These are phyloP conservation scores for Xylaria sp. DNA, from an alignment of 2,329 filamentous ascomycete species.

Conservation along the genomic window DNA sequence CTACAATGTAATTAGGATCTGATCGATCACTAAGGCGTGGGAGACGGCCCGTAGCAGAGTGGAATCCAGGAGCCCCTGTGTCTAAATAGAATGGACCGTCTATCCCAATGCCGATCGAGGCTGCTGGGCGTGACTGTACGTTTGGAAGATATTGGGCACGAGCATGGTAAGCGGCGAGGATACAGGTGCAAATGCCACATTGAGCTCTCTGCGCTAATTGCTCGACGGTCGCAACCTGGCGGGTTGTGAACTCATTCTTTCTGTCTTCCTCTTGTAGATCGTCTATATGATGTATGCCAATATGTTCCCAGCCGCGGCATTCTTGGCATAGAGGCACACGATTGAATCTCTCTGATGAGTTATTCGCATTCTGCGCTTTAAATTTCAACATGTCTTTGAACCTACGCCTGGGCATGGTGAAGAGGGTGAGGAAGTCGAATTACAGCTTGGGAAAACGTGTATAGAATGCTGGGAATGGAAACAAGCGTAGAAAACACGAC, in stretches of 20 bases:
- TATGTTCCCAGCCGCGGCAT: not conserved
- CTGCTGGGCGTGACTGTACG: not conserved
- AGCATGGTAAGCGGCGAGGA: not conserved
- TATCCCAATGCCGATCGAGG: not conserved
- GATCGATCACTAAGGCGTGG: not conserved
- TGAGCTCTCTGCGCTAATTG: not conserved
- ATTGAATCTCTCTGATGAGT: not conserved
- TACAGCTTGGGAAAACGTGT: not conserved
- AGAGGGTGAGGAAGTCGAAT: not conserved
- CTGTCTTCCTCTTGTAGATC: not conserved
- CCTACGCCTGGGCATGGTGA: not conserved
- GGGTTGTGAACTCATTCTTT: not conserved
- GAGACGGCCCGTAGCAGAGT: not conserved
- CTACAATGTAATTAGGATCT: not conserved
- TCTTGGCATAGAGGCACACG: not conserved
- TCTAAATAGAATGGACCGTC: slow-evolving; percentile 5
- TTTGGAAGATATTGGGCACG: not conserved
- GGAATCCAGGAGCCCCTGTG: not conserved
- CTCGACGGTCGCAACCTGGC: not conserved
- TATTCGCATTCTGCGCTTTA: not conserved
- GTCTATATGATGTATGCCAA: not conserved
- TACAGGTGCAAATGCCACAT: not conserved
- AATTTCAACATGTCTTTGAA: not conserved
- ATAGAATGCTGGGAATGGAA: not conserved
- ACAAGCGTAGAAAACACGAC: too few relatives aligned